A percentile compares a stretch with the other conserved stretches of the same genome.
These are phyloP conservation scores for Diplodia scrobiculata DNA, from an alignment of 2,329 filamentous ascomycete species.

Conservation along the genomic window DNA sequence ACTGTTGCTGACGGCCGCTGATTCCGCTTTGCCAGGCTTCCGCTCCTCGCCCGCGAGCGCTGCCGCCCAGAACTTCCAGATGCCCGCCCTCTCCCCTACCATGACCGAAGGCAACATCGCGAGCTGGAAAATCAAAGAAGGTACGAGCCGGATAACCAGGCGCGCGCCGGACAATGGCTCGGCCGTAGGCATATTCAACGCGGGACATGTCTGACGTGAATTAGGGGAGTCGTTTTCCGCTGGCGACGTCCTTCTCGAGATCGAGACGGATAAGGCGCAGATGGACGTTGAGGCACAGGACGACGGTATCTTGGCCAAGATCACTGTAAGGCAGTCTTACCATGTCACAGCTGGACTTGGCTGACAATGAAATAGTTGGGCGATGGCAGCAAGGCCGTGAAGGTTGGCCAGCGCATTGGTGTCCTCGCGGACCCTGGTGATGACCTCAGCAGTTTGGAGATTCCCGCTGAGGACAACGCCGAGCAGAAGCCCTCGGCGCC, in stretches of 20 bases:
- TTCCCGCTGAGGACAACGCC: conserved; percentile 63
- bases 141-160: conserved; percentile 38
- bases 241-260: conserved; percentile 85
- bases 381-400: conserved; percentile 73
- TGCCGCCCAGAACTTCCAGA: conserved; percentile 83
- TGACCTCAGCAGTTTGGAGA: conserved; percentile 71
- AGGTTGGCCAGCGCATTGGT: conserved; percentile 79
- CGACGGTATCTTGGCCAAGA: conserved; percentile 83
- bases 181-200: background rate
- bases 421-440: conserved; percentile 81
- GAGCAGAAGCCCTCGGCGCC: conserved; percentile 33
- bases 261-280: conserved; percentile 90
- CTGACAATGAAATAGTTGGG: conserved; percentile 48
- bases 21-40: conserved; percentile 56
- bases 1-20: conserved; percentile 23
- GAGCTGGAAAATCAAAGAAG: conserved; percentile 83
- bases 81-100: conserved; percentile 87
- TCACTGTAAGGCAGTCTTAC: conserved; percentile 54
- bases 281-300: conserved; percentile 96
- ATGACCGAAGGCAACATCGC: conserved; percentile 94
- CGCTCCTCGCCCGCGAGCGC: conserved; percentile 63
- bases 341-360: background rate
- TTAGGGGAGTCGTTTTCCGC: conserved; percentile 72
- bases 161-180: conserved; percentile 8
- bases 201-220: conserved; percentile 32